Evolutionary conservation across 805 yeast species (phyloP), one percentile per base, ranked within the genome.

Genomic region (Nematodospora valgi): DNA sequence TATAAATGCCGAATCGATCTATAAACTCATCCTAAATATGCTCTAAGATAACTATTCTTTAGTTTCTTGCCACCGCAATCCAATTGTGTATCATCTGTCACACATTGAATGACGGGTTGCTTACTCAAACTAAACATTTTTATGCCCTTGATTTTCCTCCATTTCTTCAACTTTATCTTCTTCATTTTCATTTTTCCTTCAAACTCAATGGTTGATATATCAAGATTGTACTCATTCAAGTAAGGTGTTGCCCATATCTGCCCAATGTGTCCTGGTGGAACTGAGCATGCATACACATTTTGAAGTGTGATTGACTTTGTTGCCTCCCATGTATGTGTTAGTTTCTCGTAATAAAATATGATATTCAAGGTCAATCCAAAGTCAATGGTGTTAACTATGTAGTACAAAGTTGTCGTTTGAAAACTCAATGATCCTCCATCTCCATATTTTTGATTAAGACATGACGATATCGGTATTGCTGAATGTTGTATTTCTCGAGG

Each of bases 391-490:
- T 27, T 21, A 8, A 26, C 14, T 11, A 38, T 23, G 4, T 23
- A 8, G 12, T 9, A 30, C 2, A 34, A 16, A 10, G 26, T 30
- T 12, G 18, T 14, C 6, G 12, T 11, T 17, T 17, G 19, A 25
- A 38, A 30, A 18, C 31, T 39, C 13, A 38, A 6, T 10, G 17
- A 15, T 2, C 42, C 42, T 5, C 42, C 42, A 6, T 21, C 31
- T 8, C 42, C 42, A 26, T 33, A 9, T 5, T 11, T 16, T 29
- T 35, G 38, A 22, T 30, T 38, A 17, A 38, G 25, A 26, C 42
- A 38, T 12, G 15, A 27, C 10, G 39, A 34, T 7, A 38, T 11
- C 12, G 42, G 42, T 6, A 35, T 8, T 9, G 28, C 11, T 12
- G 12, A 19, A 17, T 19, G 10, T 16, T 24, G 27, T 3, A 10